Evolutionary conservation across 2,329 filamentous ascomycete genomes (phyloP), one percentile per base, ranked within the genome.

Genomic region (Cadophora gregata): DNA sequence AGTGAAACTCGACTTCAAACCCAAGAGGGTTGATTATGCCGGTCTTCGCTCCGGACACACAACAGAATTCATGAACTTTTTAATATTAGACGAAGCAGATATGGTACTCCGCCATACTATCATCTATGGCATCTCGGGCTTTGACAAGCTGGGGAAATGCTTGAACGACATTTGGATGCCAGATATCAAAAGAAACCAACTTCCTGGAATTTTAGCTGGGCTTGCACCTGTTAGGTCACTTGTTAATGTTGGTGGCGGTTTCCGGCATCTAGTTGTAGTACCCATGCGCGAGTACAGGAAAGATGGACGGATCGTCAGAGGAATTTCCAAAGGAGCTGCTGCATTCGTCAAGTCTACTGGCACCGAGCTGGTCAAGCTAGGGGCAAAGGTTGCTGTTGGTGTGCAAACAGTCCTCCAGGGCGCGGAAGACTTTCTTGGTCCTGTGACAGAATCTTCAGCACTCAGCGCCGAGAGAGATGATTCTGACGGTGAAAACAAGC

Each of bases 21-120:
- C 96, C 9, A 98, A 99, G 79, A 88, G 93, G n/a, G 93, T 99
- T 21, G 95, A 99, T 78, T 99, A 99, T 73, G 92, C 90, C 0
- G 94, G 94, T 3, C 85, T 99, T 3, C 89, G 94, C 29, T 97
- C 96, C 1, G 96, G 96, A 1, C 93, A 93, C 71, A 98, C 96
- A 0, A 97, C 93, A 0, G 96, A 99, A 78, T 97, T 99, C 75
- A 98, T 98, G 94, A 99, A 99, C 78, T 97, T 99, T 77, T 86
- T 99, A 70, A 92, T 95, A 16, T 86, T 99, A 0, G 96, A 99
- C 72, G 90, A 92, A 71, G 89, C 96, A 1, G 89, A 95, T 68
- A 91, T 99, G 85, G 87, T 91, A 7, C 85, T 99, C 62, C 88
- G 92, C 14, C 94, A 95, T 77, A 91, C 92, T 29, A 98, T 99